Evolutionary conservation across 768 basidiomycete species (phyloP), one percentile per base, ranked within the genome.

Genomic region (Rhodosporidiobolus odoratus): DNA sequence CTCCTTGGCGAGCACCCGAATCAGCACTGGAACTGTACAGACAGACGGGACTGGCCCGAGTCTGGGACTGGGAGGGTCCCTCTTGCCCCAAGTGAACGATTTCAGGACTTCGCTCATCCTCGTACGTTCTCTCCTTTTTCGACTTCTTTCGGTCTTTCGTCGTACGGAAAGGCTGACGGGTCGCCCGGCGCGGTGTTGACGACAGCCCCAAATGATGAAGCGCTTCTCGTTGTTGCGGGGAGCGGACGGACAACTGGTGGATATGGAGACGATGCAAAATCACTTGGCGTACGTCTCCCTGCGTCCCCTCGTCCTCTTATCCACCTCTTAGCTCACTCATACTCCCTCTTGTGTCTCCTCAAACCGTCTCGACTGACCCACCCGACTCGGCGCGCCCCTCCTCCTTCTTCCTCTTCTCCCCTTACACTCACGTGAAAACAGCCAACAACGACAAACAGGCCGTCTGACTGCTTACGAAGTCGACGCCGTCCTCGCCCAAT

Each of bases 81-180:
- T 58, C 19, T 12, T 64, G 73, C 40, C 75, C 75, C 15, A 54
- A 60, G 32, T n/a, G 60, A 1, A 59, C 48, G 59, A 73, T 40
- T 75, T 75, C 37, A 52, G 76, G 45, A 72, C 69, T 10, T 69
- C 67, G 10, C 43, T 77, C 12, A 72, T 77, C 62, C 57, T 77
- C 25, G 66, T 61, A 19, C 57, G 58, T n/a, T n/a, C n/a, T 45
- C n/a, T 25, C 34, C 16, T n/a, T 13, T 30, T 13, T 32, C 2
- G 5, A 10, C 8, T n/a, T 6, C 3, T 2, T n/a, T 37, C 43
- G 4, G 23, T 4, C 27, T 8, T 30, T 45, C 43, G 43, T 23
- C 23, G 43, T 45, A 13, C 43, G 43, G 13, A 23, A 13, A 13
- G 13, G 43, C 43, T 12, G 23, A 45, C 43, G 13, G 43, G n/a